These are phyloP conservation scores for Amphichorda felina DNA, from an alignment of 2,329 filamentous ascomycete genomes.

Conservation along the genomic window DNA sequence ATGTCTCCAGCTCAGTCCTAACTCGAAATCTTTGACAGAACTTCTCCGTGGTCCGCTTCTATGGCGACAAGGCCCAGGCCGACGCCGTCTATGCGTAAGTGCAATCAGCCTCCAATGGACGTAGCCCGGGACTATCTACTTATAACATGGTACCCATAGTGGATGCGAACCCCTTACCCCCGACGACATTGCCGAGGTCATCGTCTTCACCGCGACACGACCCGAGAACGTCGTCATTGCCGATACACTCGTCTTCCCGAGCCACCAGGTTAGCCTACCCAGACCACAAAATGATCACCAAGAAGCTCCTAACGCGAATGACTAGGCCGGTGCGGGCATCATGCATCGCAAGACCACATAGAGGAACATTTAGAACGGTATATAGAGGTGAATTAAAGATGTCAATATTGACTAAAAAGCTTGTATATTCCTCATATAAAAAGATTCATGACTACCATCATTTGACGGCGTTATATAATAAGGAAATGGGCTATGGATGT, in stretches of 20 bases:
- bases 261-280: constrained; percentile 57
- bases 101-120: neutral
- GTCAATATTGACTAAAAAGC: neutral
- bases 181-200: constrained; percentile 81
- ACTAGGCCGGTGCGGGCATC: constrained; percentile 4
- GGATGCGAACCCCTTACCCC: constrained; percentile 75
- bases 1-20: neutral
- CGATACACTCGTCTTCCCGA: constrained; percentile 78
- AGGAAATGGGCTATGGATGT: too few relatives aligned
- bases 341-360: constrained; percentile 5
- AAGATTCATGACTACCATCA: neutral
- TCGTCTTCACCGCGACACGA: constrained; percentile 75
- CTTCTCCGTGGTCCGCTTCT: constrained; percentile 80
- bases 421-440: neutral
- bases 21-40: constrained; percentile 34
- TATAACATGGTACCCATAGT: constrained; percentile 21
- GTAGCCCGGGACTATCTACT: constrained; percentile 4
- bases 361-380: neutral
- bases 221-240: constrained; percentile 86
- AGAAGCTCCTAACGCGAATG: too few relatives aligned
- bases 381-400: constrained; percentile 1
- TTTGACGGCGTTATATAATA: neutral
- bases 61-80: constrained; percentile 80
- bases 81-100: constrained; percentile 77
- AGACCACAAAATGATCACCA: neutral